A percentile compares a stretch with the other conserved stretches of the same genome.
Evolutionary conservation across 805 yeast species (phyloP).

Genomic region (Candida khao-thaluensis): DNA sequence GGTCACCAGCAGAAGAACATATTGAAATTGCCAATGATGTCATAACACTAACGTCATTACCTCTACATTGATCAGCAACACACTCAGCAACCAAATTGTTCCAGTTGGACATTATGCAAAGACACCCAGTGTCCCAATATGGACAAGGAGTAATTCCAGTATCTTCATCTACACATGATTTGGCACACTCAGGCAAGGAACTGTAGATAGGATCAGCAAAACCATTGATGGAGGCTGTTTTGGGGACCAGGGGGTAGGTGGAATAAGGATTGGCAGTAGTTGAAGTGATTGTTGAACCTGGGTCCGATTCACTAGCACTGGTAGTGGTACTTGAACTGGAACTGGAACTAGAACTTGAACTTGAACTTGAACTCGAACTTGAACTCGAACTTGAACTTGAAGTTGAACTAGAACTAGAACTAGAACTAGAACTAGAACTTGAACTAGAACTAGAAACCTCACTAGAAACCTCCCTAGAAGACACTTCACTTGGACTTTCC

Average conservation of each 20-base stretch:
- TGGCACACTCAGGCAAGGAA: slow-evolving; percentile 42
- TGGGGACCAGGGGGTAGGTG: slow-evolving; percentile 46
- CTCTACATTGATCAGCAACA: slow-evolving; percentile 36
- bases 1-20: slow-evolving; percentile 33
- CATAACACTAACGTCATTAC: slow-evolving; percentile 28
- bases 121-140: slow-evolving; percentile 48
- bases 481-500: background rate
- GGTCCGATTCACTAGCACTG: slow-evolving; percentile 1
- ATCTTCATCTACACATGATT: slow-evolving; percentile 34
- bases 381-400: background rate
- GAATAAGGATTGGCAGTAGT: slow-evolving; percentile 25
- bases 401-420: no score
- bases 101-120: slow-evolving; percentile 39
- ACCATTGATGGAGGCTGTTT: slow-evolving; percentile 48
- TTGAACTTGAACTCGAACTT: background rate
- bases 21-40: slow-evolving; percentile 29
- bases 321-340: background rate
- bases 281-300: slow-evolving; percentile 7
- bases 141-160: slow-evolving; percentile 43
- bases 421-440: no score
- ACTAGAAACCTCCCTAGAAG: no score
- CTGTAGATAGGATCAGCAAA: slow-evolving; percentile 46
- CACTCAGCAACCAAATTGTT: slow-evolving; percentile 33
- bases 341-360: background rate
- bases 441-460: background rate